A percentile compares a stretch with the other conserved stretches of the same genome.
These are phyloP conservation scores for Phytophthora brassicae DNA, from an alignment of 352 stramenopile genomes.

Conservation along the genomic window DNA sequence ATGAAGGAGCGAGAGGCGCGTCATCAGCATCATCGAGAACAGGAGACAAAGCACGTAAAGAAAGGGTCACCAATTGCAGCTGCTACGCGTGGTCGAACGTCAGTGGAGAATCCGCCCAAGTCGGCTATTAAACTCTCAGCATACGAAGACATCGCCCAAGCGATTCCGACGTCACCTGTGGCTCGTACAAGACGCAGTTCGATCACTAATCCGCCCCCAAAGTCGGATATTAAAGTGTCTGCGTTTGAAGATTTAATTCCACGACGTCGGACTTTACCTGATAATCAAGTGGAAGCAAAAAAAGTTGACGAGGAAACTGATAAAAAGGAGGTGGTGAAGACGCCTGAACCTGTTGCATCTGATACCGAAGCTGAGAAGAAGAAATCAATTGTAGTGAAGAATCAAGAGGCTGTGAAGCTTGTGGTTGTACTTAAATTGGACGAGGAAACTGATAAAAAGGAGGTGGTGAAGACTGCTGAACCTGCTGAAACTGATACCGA, in stretches of 20 bases:
- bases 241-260: conserved; percentile 40
- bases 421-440: background rate
- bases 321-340: background rate
- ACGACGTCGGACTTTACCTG: conserved; percentile 30
- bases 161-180: conserved; percentile 44
- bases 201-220: conserved; percentile 34
- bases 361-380: conserved; percentile 9
- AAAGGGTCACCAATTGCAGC: conserved; percentile 23
- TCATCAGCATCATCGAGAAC: conserved; percentile 20
- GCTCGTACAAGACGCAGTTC: conserved; percentile 38
- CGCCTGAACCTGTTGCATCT: background rate
- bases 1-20: conserved; percentile 8
- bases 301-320: conserved; percentile 4
- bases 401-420: conserved; percentile 8
- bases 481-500: conserved; percentile 1
- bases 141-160: conserved; percentile 22
- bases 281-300: conserved; percentile 23
- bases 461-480: background rate
- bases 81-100: conserved; percentile 10
- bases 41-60: conserved; percentile 19
- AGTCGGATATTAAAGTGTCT: conserved; percentile 51
- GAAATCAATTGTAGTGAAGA: conserved; percentile 3
- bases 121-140: conserved; percentile 39
- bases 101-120: conserved; percentile 31
- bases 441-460: background rate